phyloP scores from a whole-genome alignment of 306 rosid species.

The Rubus idaeus region DNA sequence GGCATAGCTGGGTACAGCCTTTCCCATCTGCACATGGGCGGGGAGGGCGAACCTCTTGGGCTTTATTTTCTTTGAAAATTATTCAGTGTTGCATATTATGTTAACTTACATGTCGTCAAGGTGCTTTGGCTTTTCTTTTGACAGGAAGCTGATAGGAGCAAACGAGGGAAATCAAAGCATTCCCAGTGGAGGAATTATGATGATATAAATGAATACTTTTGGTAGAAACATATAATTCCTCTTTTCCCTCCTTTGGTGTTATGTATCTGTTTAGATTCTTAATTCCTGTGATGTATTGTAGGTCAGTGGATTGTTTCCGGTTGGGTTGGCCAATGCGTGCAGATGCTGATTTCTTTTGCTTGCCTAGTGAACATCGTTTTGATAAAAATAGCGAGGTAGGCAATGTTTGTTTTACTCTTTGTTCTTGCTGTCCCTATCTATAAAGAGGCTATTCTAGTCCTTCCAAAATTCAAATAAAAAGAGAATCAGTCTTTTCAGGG shows the following conservation, averaged over 20 bases:
- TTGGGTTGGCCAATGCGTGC: conserved; percentile 99
- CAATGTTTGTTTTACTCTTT: conserved; percentile 2
- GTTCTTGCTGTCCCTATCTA: neutral
- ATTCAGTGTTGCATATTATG: neutral
- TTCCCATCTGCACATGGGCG: neutral
- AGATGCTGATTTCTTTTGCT: conserved; percentile 87
- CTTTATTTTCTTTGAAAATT: neutral
- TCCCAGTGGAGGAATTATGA: conserved; percentile 99
- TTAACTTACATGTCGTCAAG: conserved; percentile 17
- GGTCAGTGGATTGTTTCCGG: conserved; percentile 96
- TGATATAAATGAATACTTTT: conserved; percentile 93
- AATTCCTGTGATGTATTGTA: conserved; percentile 35
- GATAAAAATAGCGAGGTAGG: conserved; percentile 68
- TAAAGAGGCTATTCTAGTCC: no score
- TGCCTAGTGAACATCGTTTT: conserved; percentile 31
- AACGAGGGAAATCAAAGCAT: conserved; percentile 90
- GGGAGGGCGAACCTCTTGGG: neutral
- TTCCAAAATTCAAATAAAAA: no score
- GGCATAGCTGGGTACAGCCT: neutral
- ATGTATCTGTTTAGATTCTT: conserved; percentile 15
- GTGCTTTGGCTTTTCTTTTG: conserved; percentile 24
- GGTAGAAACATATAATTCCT: conserved; percentile 45
- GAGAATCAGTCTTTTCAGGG: no score
- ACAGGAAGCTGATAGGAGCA: conserved; percentile 81
- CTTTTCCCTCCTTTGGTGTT: neutral